Evolutionary conservation across 371 early-diverging fungal genomes (phyloP).

Genomic region (Lichtheimia ornata): DNA sequence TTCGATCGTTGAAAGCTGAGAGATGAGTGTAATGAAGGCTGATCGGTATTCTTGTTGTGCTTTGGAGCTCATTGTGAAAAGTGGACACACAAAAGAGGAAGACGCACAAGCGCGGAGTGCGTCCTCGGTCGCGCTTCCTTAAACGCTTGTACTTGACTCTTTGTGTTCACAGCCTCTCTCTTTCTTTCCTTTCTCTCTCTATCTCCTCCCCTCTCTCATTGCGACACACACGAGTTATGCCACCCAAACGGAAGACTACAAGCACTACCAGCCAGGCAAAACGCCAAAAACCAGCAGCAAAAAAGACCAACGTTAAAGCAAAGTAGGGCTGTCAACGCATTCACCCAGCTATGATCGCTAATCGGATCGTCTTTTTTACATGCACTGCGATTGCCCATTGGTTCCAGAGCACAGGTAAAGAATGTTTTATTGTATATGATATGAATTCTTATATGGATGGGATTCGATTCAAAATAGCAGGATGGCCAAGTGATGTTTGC

Average conservation of each 20-base stretch:
- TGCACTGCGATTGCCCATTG: too few species aligned
- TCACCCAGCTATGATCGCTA: too few species aligned
- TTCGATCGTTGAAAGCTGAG: slow-evolving; percentile 46
- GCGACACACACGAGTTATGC: slow-evolving; percentile 13
- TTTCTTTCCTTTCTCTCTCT: background rate
- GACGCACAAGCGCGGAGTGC: background rate
- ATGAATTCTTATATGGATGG: too few species aligned
- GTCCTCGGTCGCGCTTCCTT: background rate
- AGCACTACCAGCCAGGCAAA: background rate
- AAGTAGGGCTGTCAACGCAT: too few species aligned
- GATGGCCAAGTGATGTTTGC: background rate
- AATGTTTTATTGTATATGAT: too few species aligned
- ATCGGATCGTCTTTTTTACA: too few species aligned
- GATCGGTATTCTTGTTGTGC: slow-evolving; percentile 50
- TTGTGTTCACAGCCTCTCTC: background rate
- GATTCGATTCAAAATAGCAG: too few species aligned
- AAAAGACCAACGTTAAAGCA: too few species aligned
- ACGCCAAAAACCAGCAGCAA: too few species aligned
- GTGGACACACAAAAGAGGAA: background rate
- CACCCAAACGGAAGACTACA: slow-evolving; percentile 26
- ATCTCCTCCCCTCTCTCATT: background rate
- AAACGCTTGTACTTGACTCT: background rate
- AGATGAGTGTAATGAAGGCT: slow-evolving; percentile 44
- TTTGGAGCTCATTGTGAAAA: slow-evolving; percentile 36
- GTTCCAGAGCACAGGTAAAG: too few species aligned